A percentile compares a stretch with the other conserved stretches of the same genome.
Evolutionary conservation across 805 yeast genomes (phyloP).

Genomic region (Lipomyces lipofer): DNA sequence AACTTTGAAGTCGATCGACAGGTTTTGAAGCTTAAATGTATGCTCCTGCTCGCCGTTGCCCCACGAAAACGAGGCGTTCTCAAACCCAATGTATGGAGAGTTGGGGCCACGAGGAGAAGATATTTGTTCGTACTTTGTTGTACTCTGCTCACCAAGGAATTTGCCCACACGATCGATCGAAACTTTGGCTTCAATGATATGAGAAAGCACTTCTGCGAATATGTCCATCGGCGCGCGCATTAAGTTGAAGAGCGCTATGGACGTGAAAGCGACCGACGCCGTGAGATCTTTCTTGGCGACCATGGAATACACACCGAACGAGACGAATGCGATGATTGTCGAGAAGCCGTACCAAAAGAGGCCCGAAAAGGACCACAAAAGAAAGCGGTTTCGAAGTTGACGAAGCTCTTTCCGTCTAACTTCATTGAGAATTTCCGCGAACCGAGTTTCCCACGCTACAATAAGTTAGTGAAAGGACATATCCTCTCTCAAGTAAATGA

Average conservation of each 20-base stretch:
- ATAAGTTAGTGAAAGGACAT: no score
- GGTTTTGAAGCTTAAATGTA: slow-evolving; percentile 69
- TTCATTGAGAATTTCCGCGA: slow-evolving; percentile 63
- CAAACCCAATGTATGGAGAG: slow-evolving; percentile 66
- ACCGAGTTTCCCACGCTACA: slow-evolving; percentile 84
- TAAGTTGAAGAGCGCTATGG: slow-evolving; percentile 74
- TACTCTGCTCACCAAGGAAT: slow-evolving; percentile 74
- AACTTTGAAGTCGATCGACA: slow-evolving; percentile 60
- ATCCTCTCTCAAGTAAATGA: no score
- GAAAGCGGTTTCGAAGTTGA: slow-evolving; percentile 56
- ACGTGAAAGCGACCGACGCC: slow-evolving; percentile 84
- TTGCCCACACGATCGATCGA: slow-evolving; percentile 78
- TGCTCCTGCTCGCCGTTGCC: slow-evolving; percentile 45
- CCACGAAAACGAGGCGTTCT: slow-evolving; percentile 77
- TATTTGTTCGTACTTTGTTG: slow-evolving; percentile 74
- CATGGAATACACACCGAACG: slow-evolving; percentile 73
- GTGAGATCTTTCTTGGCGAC: slow-evolving; percentile 67
- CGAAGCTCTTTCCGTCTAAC: slow-evolving; percentile 72
- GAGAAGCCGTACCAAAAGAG: slow-evolving; percentile 67
- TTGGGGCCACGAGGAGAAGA: slow-evolving; percentile 50
- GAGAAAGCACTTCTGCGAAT: slow-evolving; percentile 77
- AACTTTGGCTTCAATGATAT: slow-evolving; percentile 77
- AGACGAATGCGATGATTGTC: slow-evolving; percentile 65
- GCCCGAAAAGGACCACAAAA: slow-evolving; percentile 61
- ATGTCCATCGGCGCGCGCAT: slow-evolving; percentile 80